Evolutionary conservation across 208 protist genomes (phyloP).

Genomic region (Acanthamoeba quina): DNA sequence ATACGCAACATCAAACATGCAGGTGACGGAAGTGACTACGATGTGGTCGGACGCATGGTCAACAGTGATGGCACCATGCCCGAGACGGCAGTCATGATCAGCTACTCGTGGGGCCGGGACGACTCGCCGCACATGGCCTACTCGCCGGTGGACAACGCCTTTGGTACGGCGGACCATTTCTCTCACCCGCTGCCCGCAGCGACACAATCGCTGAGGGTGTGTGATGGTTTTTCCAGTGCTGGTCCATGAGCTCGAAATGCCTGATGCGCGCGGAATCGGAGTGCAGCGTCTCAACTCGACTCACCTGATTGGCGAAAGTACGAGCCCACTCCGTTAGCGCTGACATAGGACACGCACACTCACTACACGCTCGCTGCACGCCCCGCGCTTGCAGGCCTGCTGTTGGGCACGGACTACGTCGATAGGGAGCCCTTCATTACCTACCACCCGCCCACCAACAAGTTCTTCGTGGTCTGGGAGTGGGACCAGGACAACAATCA

Average conservation of each 20-base stretch:
- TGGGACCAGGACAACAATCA: background rate
- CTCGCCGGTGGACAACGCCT: constrained; percentile 7
- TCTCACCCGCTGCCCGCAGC: too few relatives aligned
- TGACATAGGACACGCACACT: too few relatives aligned
- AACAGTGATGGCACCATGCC: background rate
- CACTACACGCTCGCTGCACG: background rate
- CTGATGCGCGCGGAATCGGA: background rate
- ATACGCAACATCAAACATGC: too few relatives aligned
- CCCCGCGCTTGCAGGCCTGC: too few relatives aligned
- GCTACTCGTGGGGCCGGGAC: background rate
- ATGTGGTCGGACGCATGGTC: background rate
- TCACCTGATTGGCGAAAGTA: background rate
- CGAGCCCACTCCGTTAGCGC: background rate
- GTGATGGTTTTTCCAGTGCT: background rate
- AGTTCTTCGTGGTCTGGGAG: background rate
- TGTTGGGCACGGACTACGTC: background rate
- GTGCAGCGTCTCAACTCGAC: background rate
- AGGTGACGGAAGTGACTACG: background rate
- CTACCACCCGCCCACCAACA: background rate
- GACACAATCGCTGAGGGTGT: too few relatives aligned
- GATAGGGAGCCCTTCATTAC: background rate
- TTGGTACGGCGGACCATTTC: background rate
- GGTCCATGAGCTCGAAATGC: background rate
- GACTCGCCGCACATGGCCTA: background rate
- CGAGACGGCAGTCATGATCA: background rate